Conservation (phyloP, 1,284 basidiomycete species). For the Limonomyces culmigenus region DNA sequence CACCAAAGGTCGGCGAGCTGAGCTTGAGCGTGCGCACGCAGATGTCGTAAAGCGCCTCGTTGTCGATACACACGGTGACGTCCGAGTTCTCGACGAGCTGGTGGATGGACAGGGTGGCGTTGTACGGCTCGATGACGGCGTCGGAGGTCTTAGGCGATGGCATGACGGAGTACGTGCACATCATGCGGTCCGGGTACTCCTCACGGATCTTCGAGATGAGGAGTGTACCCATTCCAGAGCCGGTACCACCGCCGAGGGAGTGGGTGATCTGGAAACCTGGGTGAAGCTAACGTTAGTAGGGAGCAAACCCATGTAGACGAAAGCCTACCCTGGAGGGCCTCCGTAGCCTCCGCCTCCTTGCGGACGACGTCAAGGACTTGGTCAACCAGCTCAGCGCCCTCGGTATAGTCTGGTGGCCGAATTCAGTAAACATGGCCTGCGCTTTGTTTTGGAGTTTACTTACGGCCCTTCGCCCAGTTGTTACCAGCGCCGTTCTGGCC, state of each 20-base stretch:
- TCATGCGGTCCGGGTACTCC: conserved; percentile 93
- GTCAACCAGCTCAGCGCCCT: conserved; percentile 93
- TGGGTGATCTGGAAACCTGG: conserved; percentile 91
- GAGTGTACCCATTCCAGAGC: conserved; percentile 85
- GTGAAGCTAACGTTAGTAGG: neutral
- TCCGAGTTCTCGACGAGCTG: conserved; percentile 96
- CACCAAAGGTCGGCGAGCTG: conserved; percentile 85
- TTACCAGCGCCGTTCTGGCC: conserved; percentile 88
- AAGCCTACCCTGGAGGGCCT: conserved; percentile 78
- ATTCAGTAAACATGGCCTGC: neutral
- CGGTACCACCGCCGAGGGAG: conserved; percentile 93
- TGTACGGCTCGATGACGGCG: conserved; percentile 97
- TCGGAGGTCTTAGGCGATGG: conserved; percentile 95
- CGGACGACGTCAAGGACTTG: conserved; percentile 81
- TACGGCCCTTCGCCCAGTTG: conserved; percentile 92
- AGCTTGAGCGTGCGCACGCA: conserved; percentile 96
- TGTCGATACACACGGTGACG: conserved; percentile 93
- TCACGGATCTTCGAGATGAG: conserved; percentile 85
- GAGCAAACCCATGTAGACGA: conserved; percentile 2
- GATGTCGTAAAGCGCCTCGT: conserved; percentile 97
- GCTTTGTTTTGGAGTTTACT: conserved; percentile 27
- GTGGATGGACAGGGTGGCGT: conserved; percentile 87
- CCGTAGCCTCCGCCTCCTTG: conserved; percentile 82
- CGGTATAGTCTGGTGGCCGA: conserved; percentile 60
- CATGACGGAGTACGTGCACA: conserved; percentile 93